A percentile compares a stretch with the other conserved stretches of the same genome.
Evolutionary conservation across 345 rosid species (phyloP).

Genomic region (Eucalyptus curtisii): DNA sequence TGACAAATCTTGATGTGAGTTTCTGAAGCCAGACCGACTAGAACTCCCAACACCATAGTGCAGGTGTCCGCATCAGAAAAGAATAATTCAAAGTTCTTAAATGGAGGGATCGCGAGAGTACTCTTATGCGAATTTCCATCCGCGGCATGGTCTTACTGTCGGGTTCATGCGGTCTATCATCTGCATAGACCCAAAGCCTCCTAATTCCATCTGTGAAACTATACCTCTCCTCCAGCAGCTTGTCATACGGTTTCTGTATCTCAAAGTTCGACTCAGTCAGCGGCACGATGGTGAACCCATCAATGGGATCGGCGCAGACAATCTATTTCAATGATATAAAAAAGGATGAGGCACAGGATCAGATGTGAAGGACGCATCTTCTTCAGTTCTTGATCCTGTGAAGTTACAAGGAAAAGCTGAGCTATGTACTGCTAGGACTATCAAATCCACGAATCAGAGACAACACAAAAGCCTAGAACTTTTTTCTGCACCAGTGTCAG

Average conservation of each 20-base stretch:
- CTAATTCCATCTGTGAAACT: slow-evolving; percentile 11
- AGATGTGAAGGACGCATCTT: background rate
- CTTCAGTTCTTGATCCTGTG: background rate
- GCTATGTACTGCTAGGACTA: background rate
- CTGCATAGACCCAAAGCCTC: slow-evolving; percentile 20
- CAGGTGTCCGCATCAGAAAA: background rate
- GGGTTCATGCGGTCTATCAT: slow-evolving; percentile 24
- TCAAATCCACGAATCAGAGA: background rate
- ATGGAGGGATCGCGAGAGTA: background rate
- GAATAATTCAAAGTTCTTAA: background rate
- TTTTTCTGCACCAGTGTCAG: background rate
- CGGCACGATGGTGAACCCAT: slow-evolving; percentile 9
- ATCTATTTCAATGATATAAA: background rate
- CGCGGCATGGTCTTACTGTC: slow-evolving; percentile 21
- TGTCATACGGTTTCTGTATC: slow-evolving; percentile 19
- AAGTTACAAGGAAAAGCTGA: background rate
- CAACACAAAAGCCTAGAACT: background rate
- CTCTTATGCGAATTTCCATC: slow-evolving; percentile 20
- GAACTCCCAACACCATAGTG: background rate
- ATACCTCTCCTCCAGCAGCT: slow-evolving; percentile 9
- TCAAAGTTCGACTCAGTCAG: slow-evolving; percentile 6
- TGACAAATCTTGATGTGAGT: background rate
- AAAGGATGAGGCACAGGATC: background rate
- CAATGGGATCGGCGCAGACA: slow-evolving; percentile 7
- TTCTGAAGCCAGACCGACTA: background rate